Evolutionary conservation across 2,329 filamentous ascomycete species (phyloP).

Genomic region (Fusarium bactridioides): DNA sequence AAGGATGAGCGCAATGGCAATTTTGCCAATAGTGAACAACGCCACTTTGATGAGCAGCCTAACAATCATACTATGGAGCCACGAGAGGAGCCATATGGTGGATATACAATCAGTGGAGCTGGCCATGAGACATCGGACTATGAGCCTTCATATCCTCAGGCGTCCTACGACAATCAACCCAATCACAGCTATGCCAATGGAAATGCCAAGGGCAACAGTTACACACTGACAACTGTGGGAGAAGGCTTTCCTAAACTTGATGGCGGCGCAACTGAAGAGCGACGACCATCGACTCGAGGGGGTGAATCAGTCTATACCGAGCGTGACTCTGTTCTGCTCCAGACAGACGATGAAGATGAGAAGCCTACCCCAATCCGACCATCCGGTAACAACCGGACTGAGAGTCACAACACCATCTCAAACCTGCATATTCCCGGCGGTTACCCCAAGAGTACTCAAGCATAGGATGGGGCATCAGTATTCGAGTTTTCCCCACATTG

Average conservation of each 20-base stretch:
- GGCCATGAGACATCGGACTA: constrained; percentile 1
- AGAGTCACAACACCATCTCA: constrained; percentile 65
- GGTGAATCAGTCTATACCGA: constrained; percentile 33
- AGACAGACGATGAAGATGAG: constrained; percentile 38
- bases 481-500: constrained; percentile 16
- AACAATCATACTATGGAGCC: constrained; percentile 13
- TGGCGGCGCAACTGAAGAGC: constrained; percentile 1
- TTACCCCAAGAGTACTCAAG: constrained; percentile 61
- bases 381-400: constrained; percentile 43
- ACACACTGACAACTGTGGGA: constrained; percentile 30
- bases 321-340: constrained; percentile 31
- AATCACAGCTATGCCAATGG: constrained; percentile 19
- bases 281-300: constrained; percentile 3
- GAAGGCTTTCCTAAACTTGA: constrained; percentile 39
- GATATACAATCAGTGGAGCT: constrained; percentile 3
- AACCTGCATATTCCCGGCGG: constrained; percentile 75
- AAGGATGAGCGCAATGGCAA: constrained; percentile 18
- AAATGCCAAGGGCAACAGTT: constrained; percentile 13
- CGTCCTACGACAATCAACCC: constrained; percentile 13
- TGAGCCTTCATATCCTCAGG: constrained; percentile 7
- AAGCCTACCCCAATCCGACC: constrained; percentile 36
- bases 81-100: constrained; percentile 7
- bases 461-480: constrained; percentile 52
- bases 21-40: constrained; percentile 5
- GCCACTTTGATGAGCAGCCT: constrained; percentile 6